Conservation (phyloP, 768 basidiomycete genomes). For the Mycena chlorophos region DNA sequence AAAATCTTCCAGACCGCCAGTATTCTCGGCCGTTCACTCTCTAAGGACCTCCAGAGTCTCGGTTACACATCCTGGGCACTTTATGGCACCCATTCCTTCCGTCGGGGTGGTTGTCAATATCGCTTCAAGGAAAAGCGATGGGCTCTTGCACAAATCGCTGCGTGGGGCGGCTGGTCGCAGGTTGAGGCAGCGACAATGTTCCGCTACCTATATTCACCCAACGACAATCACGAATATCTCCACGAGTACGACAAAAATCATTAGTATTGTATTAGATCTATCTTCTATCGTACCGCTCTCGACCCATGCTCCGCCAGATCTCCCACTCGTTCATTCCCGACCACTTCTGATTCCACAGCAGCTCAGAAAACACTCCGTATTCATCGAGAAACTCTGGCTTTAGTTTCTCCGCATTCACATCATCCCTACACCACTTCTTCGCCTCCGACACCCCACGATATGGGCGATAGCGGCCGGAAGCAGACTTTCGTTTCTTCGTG, state of each 20-base stretch:
- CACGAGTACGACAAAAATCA: constrained; percentile 20
- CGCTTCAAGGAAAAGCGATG: constrained; percentile 14
- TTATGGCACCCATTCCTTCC: constrained; percentile 26
- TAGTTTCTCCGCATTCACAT: not conserved
- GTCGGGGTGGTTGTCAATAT: constrained; percentile 24
- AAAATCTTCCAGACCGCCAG: constrained; percentile 8
- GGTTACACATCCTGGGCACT: constrained; percentile 22
- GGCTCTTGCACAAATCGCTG: constrained; percentile 20
- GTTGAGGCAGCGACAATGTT: constrained; percentile 24
- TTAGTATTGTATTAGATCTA: not conserved
- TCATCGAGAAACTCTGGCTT: not conserved
- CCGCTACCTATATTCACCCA: constrained; percentile 23
- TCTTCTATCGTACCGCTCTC: constrained; percentile 3
- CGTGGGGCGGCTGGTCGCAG: constrained; percentile 27
- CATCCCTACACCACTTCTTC: not conserved
- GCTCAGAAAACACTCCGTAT: not conserved
- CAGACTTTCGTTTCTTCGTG: not conserved
- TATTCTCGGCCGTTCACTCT: constrained; percentile 14
- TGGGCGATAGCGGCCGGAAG: not conserved
- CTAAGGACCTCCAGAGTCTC: constrained; percentile 19
- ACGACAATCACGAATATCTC: constrained; percentile 23
- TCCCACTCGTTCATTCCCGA: constrained; percentile 11
- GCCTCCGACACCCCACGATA: not conserved
- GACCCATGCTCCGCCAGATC: constrained; percentile 13
- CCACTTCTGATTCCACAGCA: constrained; percentile 5